Evolutionary conservation across 202 grass and related monocot species (phyloP).

Genomic region (Alloteropsis angusta): DNA sequence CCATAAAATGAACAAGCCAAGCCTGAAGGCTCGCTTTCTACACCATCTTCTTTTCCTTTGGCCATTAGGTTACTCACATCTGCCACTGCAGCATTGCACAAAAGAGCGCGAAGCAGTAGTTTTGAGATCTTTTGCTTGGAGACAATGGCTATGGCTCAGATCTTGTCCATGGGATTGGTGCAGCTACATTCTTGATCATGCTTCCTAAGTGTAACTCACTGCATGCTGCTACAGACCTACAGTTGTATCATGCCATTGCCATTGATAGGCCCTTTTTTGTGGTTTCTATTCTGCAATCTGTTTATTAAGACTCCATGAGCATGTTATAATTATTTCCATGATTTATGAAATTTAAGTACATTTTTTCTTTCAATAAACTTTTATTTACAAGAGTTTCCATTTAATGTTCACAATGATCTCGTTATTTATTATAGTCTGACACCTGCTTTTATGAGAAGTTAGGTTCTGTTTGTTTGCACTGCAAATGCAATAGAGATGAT

Average conservation of each 20-base stretch:
- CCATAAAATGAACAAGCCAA: not conserved
- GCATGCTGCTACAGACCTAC: not conserved
- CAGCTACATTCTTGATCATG: not conserved
- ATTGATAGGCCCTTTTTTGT: not conserved
- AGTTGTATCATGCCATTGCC: not conserved
- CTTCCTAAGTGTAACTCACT: not conserved
- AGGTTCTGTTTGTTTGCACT: conserved; percentile 99
- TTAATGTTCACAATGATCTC: not conserved
- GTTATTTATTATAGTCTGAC: conserved; percentile 12
- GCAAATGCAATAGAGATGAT: conserved; percentile 94
- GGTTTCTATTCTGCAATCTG: not conserved
- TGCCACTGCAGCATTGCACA: too few relatives aligned
- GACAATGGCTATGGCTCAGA: too few relatives aligned
- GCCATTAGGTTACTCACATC: not conserved
- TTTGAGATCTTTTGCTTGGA: too few relatives aligned
- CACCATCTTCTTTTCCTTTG: not conserved
- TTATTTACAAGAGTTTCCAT: not conserved
- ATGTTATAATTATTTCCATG: not conserved
- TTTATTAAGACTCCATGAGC: not conserved
- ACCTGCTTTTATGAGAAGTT: conserved; percentile 20
- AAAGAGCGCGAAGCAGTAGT: too few relatives aligned
- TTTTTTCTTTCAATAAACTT: not conserved
- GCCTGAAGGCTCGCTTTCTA: not conserved
- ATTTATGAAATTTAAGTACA: not conserved
- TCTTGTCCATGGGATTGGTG: too few relatives aligned